phyloP scores from a whole-genome alignment of 139 green algal genomes.

The Micractinium sp. region DNA sequence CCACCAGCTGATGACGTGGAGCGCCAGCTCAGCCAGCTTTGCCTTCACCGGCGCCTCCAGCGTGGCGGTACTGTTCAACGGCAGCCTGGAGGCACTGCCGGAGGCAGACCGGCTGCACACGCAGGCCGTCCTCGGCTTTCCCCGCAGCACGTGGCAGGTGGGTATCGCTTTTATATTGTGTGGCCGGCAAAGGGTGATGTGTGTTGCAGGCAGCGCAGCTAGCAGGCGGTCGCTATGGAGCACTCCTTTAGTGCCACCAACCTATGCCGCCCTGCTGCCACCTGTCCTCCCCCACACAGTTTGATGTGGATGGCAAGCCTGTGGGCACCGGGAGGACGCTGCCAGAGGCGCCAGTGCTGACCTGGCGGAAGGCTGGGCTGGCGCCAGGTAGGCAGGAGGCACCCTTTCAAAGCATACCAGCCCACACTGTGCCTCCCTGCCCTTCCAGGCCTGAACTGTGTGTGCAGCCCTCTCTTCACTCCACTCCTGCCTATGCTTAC shows the following conservation, averaged over 20 bases:
- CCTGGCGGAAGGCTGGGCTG: neutral
- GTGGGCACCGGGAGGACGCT: neutral
- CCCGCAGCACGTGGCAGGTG: neutral
- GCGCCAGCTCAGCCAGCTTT: neutral
- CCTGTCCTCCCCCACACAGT: neutral
- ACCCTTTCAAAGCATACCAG: neutral
- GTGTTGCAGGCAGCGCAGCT: neutral
- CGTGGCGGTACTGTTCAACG: neutral
- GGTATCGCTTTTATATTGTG: neutral
- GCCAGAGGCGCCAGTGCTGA: neutral
- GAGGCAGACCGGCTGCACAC: neutral
- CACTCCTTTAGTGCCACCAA: too few relatives aligned
- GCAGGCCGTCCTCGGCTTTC: neutral
- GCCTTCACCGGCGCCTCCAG: neutral
- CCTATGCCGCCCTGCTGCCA: too few relatives aligned
- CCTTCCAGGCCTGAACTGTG: neutral
- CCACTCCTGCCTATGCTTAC: neutral
- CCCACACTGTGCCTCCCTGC: too few relatives aligned
- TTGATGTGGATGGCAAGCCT: neutral
- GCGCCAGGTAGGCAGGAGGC: neutral
- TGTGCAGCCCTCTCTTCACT: neutral
- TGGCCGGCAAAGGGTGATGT: neutral
- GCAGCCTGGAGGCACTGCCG: neutral
- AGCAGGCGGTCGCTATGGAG: too few relatives aligned
- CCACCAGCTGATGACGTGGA: neutral